Evolutionary conservation across 2,329 filamentous ascomycete species (phyloP), one percentile per base, ranked within the genome.

Genomic region (Raffaelea ambrosiae): DNA sequence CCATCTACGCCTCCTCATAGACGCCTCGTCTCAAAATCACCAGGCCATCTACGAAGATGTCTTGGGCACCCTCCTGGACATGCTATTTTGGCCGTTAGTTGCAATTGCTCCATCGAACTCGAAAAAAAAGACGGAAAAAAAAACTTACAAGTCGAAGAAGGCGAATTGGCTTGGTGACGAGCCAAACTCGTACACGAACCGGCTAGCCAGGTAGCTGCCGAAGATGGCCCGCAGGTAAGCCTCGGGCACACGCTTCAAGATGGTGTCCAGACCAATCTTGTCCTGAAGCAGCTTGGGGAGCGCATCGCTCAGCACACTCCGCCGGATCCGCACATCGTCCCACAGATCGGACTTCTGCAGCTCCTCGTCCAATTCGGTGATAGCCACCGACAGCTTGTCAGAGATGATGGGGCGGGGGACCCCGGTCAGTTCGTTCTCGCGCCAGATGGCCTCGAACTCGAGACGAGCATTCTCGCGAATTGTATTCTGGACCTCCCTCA

Each of bases 371-470:
- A 98, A 78, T 58, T 86, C 86, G n/a, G 91, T 97, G 63, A 98
- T 98, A 31, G 93, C 91, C 44, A 87, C 72, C 48, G 88, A 95
- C 47, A 98, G 79, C 57, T 84, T 87, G 66, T 98, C 93, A 43
- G 88, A 95, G 48, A 98, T 76, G n/a, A 90, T 80, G 52, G 88
- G 94, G 53, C 90, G 81, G 20, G 88, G 70, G 47, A 83, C 73
- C 46, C 88, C 86, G 2, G 87, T 95, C 63, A 83, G 69, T 67
- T 93, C 82, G 62, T 95, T 81, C 67, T 98, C 93, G 55, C 88
- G 82, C 93, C 93, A 98, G 69, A 98, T 94, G 40, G 93, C 93
- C 70, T 98, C 93, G 57, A 98, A 98, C 67, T 98, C 93, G 33
- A 98, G 81, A 16, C 81, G 74, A 3, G 93, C 93, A 57, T 98